Evolutionary conservation across 345 rosid species (phyloP).

Genomic region (Viola odorata): DNA sequence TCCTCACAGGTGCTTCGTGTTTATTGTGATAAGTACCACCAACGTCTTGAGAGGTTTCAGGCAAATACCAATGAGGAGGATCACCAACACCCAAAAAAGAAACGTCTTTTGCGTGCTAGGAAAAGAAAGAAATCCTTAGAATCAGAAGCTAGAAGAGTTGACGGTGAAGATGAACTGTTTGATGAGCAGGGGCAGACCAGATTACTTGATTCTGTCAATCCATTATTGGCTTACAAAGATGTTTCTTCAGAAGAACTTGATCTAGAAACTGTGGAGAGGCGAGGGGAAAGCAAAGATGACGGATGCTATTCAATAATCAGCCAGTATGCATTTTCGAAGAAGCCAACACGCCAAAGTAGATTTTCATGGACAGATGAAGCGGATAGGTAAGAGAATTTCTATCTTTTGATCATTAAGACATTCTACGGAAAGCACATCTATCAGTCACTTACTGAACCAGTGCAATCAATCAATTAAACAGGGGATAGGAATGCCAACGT

Average conservation of each 20-base stretch:
- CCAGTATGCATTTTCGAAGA: slow-evolving; percentile 37
- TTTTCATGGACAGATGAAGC: slow-evolving; percentile 84
- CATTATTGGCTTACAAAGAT: slow-evolving; percentile 24
- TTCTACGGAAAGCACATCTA: not conserved
- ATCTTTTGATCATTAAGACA: slow-evolving; percentile 4
- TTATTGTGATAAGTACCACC: slow-evolving; percentile 54
- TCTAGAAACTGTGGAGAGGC: slow-evolving; percentile 29
- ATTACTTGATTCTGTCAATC: slow-evolving; percentile 19
- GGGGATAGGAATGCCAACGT: too few relatives aligned
- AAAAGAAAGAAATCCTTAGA: slow-evolving; percentile 53
- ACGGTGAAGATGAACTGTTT: slow-evolving; percentile 27
- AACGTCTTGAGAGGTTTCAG: slow-evolving; percentile 36
- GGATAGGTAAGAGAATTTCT: slow-evolving; percentile 53
- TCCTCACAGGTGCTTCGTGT: slow-evolving; percentile 72
- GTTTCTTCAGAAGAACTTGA: slow-evolving; percentile 26
- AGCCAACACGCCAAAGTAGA: slow-evolving; percentile 45
- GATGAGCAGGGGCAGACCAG: slow-evolving; percentile 12
- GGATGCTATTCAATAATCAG: slow-evolving; percentile 37
- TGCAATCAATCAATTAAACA: not conserved
- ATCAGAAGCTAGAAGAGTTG: slow-evolving; percentile 30
- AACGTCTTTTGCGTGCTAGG: slow-evolving; percentile 29
- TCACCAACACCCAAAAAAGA: slow-evolving; percentile 21
- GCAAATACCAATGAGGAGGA: slow-evolving; percentile 24
- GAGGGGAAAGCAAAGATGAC: slow-evolving; percentile 36
- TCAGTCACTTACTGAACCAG: not conserved